phyloP scores from a whole-genome alignment of 148 eudicot species.

The Camellia lanceoleosa region DNA sequence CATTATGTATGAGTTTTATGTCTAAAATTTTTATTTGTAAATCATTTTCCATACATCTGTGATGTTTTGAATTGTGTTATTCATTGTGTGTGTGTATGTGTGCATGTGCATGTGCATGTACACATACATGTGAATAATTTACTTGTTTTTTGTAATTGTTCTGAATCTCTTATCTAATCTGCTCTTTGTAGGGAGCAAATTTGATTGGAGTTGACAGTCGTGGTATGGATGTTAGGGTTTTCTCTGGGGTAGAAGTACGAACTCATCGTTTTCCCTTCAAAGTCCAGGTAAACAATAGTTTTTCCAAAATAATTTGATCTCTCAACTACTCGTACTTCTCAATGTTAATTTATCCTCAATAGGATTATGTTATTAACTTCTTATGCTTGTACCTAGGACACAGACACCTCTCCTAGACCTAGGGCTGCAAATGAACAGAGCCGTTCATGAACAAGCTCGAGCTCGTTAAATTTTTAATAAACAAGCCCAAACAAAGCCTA shows the following conservation, averaged over 20 bases:
- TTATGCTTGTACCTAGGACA: no score
- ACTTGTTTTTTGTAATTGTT: neutral
- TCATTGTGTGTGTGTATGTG: neutral
- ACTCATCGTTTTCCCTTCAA: constrained; percentile 57
- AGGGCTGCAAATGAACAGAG: no score
- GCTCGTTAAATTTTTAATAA: no score
- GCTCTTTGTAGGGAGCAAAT: constrained; percentile 36
- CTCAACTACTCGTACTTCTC: no score
- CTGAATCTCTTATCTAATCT: neutral
- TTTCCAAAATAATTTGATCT: neutral
- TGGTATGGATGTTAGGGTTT: constrained; percentile 53
- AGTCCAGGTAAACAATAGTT: constrained; percentile 32
- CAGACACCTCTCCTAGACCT: no score
- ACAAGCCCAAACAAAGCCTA: no score
- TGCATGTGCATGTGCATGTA: neutral
- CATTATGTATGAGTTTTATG: no score
- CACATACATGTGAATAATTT: neutral
- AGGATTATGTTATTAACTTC: no score
- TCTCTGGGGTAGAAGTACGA: constrained; percentile 40
- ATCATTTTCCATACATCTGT: no score
- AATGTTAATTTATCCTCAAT: no score
- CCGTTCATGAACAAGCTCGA: no score
- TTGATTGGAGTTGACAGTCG: constrained; percentile 57
- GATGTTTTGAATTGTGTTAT: neutral
- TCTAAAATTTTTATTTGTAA: no score